Conservation (phyloP, 106 monocot species). For the Phalaenopsis equestris region DNA sequence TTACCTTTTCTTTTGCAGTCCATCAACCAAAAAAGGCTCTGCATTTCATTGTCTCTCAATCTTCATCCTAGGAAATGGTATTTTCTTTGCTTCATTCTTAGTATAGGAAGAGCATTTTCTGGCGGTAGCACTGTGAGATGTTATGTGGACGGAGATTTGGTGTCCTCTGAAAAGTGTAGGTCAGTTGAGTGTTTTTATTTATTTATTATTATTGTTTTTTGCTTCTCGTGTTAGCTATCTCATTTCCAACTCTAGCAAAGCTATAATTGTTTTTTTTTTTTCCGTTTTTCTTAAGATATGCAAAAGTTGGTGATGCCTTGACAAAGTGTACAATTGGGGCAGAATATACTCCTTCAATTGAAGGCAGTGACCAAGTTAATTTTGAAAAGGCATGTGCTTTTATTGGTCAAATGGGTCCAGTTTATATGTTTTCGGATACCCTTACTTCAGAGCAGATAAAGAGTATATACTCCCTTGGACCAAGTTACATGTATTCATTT, state of each 20-base stretch:
- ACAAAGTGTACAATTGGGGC: constrained; percentile 74
- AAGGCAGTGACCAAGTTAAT: constrained; percentile 31
- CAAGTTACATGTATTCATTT: constrained; percentile 97
- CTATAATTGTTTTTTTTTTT: neutral
- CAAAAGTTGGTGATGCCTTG: constrained; percentile 71
- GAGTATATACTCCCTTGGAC: constrained; percentile 70
- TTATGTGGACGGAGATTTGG: constrained; percentile 76
- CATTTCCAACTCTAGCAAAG: neutral
- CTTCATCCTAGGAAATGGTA: constrained; percentile 74
- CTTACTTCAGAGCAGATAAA: constrained; percentile 85
- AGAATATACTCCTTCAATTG: constrained; percentile 29
- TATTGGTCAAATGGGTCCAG: constrained; percentile 89
- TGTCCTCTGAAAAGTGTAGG: constrained; percentile 96
- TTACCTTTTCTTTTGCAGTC: constrained; percentile 40
- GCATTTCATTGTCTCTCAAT: constrained; percentile 47
- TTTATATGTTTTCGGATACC: constrained; percentile 78
- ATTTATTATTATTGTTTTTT: neutral
- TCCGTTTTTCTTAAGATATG: constrained; percentile 45
- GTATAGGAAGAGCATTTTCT: constrained; percentile 88
- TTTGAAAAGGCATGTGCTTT: constrained; percentile 57
- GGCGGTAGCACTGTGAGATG: constrained; percentile 76
- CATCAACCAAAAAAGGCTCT: constrained; percentile 75
- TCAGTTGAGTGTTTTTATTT: constrained; percentile 7
- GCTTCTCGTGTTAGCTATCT: neutral
- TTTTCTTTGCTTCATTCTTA: constrained; percentile 81